phyloP scores from a whole-genome alignment of 2,329 filamentous ascomycete genomes.

The Graphilbum ipis-grandicollis region DNA sequence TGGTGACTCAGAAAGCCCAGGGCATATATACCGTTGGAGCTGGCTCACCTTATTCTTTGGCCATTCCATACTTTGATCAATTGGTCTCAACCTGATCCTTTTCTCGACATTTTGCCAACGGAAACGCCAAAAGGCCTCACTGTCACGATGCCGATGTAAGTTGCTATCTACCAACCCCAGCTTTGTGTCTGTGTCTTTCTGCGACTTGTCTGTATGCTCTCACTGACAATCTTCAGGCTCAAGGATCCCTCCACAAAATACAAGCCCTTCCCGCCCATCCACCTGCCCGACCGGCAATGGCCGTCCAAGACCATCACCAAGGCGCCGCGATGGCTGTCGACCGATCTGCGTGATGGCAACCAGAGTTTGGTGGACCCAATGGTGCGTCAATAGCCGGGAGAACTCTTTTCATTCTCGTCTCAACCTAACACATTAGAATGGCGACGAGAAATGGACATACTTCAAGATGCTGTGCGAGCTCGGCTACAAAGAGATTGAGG shows the following conservation, averaged over 20 bases:
- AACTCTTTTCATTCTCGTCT: too few species aligned
- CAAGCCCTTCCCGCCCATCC: slow-evolving; percentile 47
- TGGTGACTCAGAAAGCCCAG: too few species aligned
- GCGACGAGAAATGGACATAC: slow-evolving; percentile 86
- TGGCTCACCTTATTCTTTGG: too few species aligned
- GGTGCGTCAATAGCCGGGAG: slow-evolving; percentile 35
- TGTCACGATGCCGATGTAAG: neutral
- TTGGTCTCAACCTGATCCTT: too few species aligned
- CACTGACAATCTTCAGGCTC: slow-evolving; percentile 31
- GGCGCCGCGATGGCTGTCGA: slow-evolving; percentile 79
- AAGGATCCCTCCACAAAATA: slow-evolving; percentile 65
- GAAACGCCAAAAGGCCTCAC: too few species aligned
- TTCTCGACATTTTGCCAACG: too few species aligned
- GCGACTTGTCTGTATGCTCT: neutral
- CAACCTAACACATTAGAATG: slow-evolving; percentile 48
- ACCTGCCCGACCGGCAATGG: slow-evolving; percentile 64
- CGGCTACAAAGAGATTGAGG: slow-evolving; percentile 95
- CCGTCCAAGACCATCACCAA: slow-evolving; percentile 67
- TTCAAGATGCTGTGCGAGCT: slow-evolving; percentile 87
- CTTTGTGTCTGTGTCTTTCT: neutral
- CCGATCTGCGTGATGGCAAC: slow-evolving; percentile 81
- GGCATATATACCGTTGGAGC: too few species aligned
- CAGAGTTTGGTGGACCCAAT: slow-evolving; percentile 87
- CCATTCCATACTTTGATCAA: too few species aligned
- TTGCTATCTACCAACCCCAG: neutral